A percentile compares a stretch with the other conserved stretches of the same genome.
Conservation (phyloP, 495 filamentous ascomycete species). For the Bombardia bombarda region DNA sequence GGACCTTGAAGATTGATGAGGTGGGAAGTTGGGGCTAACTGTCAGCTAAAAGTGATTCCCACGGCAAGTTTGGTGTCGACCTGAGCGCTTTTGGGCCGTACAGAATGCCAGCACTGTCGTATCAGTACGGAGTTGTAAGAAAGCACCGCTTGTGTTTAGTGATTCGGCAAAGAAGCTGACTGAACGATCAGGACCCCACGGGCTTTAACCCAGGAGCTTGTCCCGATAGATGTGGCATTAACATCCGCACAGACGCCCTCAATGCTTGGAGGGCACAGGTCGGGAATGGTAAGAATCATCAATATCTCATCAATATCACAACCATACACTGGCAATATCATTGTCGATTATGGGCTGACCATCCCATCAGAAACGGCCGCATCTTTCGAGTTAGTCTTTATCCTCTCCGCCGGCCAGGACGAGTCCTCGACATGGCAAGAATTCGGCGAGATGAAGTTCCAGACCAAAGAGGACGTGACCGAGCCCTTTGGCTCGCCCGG, state of each 20-base stretch:
- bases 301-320: too few relatives aligned
- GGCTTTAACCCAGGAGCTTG: conserved; percentile 1
- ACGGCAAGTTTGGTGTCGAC: neutral
- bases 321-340: neutral
- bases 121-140: neutral
- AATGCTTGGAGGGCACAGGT: conserved; percentile 1
- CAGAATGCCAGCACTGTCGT: neutral
- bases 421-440: conserved; percentile 1
- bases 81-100: conserved; percentile 1
- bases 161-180: neutral
- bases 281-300: neutral
- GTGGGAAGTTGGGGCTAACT: too few relatives aligned
- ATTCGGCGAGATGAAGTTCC: conserved; percentile 2
- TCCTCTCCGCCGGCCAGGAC: neutral
- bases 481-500: neutral
- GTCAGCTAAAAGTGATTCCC: neutral
- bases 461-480: neutral
- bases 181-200: neutral
- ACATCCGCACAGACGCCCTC: conserved; percentile 1
- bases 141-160: neutral
- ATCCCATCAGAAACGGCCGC: neutral
- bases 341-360: neutral
- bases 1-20: neutral
- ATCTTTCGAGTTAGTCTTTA: neutral
- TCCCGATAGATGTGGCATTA: neutral